Base-by-base conservation (phyloP, 2,329 filamentous ascomycete species). In the Rhynchosporium secalis region DNA sequence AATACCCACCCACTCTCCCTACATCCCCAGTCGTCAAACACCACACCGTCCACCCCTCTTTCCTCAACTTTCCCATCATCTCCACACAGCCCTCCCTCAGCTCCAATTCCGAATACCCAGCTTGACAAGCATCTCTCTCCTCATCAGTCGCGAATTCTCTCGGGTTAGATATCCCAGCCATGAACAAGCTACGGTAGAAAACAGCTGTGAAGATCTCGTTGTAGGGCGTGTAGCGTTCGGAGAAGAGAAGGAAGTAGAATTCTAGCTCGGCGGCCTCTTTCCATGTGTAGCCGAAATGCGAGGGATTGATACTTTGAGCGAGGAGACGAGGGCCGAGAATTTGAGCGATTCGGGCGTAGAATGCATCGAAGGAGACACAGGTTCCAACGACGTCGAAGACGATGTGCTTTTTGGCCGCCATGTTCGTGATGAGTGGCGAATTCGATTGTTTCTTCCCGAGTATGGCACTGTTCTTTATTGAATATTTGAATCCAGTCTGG, bases 361-460 rank as follows among this genome's bases (percentile, higher is more conserved):
- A 78, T 55, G 75, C 75, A 15, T 80, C 57, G 71, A 79, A 81
- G 26, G 75, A 78, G 46, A 82, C 78, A 60, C 75, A 76, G n/a
- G 80, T 83, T 54, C 80, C 80, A 49, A 85, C 82, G 1, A 84
- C 76, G 68, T 82, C 79, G 65, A 81, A 81, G 36, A 81, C 78
- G 61, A 81, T 75, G 64, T 81, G 75, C 59, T 81, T 80, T 33
- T 57, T 57, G 12, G 62, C 47, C n/a, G 60, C 46, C 60, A 62
- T 36, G 48, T 29, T 8, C 2, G 26, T 9, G n/a, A 7, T n/a
- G 13, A n/a, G 41, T n/a, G 12, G 13, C 15, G 5, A 15, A 15
- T n/a, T 43, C 6, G 41, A 4, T n/a, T 43, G 41, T 9, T n/a
- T 43, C 9, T n/a, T 43, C 13, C 41, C 20, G 41, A 41, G 40